Evolutionary conservation across 2,329 filamentous ascomycete genomes (phyloP), one percentile per base, ranked within the genome.

Genomic region (Aspergillus udagawae): DNA sequence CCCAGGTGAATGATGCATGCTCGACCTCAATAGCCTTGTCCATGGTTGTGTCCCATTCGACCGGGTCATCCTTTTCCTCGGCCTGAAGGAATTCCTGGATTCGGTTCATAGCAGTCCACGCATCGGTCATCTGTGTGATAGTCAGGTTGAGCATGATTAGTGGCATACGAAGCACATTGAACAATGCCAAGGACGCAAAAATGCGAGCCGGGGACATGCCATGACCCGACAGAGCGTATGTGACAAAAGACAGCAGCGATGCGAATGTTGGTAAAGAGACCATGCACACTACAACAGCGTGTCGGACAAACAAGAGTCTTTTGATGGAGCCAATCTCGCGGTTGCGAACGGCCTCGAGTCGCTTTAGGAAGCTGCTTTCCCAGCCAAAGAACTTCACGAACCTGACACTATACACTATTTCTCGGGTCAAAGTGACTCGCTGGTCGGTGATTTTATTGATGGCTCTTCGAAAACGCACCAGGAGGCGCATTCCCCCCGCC

Each of bases 321-420:
- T 96, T 92, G 57, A 97, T 92, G n/a, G 88, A 85, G 56, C 82
- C 78, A 59, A 97, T 92, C 73, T 97, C 93, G 59, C 82, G 83
- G 53, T 80, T 81, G 57, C 93, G 85, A 60, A 96, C 89, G 25
- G 86, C 82, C 51, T 85, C 84, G 17, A 97, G 81, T 14, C 92
- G 86, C 52, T 86, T 81, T 12, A 97, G 78, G 69, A 97, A 97
- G 35, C 90, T 89, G 57, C 83, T 88, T 71, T 97, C 93, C 93
- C 93, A 97, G 7, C 92, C 92, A 70, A 97, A 97, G 73, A 86
- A 97, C 73, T 97, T 97, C 75, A 97, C 93, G 68, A 97, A 97
- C 27, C 92, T 85, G 25, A 97, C 92, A 0, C 91, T 90, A 64
- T 92, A 88, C 14, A 97, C 70, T 52, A 97, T 96, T 70, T 97